These are phyloP conservation scores for Gentiana straminea DNA, from an alignment of 257 asterid species.

Conservation along the genomic window DNA sequence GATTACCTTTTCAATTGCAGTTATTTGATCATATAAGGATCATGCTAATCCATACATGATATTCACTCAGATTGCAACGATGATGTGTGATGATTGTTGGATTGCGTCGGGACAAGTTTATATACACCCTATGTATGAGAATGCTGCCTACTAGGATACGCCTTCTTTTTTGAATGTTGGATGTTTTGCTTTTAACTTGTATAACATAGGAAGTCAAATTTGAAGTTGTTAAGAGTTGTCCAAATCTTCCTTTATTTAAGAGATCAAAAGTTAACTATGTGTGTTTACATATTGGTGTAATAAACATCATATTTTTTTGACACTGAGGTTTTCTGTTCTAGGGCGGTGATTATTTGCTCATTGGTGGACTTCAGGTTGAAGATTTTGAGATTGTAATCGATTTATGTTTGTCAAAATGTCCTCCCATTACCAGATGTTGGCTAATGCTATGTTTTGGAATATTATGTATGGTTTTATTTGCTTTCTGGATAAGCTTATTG, in stretches of 20 bases:
- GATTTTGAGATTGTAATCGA: constrained; percentile 1
- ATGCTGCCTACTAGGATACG: constrained; percentile 19
- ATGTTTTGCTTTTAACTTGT: constrained; percentile 14
- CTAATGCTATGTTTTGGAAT: too few species aligned
- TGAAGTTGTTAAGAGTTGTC: constrained; percentile 3
- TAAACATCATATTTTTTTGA: neutral
- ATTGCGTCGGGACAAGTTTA: constrained; percentile 33
- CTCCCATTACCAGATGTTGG: neutral
- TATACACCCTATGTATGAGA: constrained; percentile 34
- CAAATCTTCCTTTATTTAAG: neutral
- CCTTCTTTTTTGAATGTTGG: neutral
- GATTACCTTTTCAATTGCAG: constrained; percentile 16
- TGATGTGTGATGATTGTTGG: constrained; percentile 70
- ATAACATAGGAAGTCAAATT: neutral
- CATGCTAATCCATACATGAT: constrained; percentile 41
- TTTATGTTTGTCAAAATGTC: neutral
- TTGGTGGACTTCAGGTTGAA: constrained; percentile 14
- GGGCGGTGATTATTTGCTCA: constrained; percentile 20
- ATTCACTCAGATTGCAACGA: constrained; percentile 70
- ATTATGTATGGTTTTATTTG: too few species aligned
- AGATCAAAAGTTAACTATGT: neutral
- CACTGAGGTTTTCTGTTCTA: constrained; percentile 10
- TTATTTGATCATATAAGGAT: constrained; percentile 20
- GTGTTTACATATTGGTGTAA: neutral
- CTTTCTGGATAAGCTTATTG: too few species aligned